Evolutionary conservation across 1,284 basidiomycete species (phyloP).

Genomic region (Polyporus tsugae): DNA sequence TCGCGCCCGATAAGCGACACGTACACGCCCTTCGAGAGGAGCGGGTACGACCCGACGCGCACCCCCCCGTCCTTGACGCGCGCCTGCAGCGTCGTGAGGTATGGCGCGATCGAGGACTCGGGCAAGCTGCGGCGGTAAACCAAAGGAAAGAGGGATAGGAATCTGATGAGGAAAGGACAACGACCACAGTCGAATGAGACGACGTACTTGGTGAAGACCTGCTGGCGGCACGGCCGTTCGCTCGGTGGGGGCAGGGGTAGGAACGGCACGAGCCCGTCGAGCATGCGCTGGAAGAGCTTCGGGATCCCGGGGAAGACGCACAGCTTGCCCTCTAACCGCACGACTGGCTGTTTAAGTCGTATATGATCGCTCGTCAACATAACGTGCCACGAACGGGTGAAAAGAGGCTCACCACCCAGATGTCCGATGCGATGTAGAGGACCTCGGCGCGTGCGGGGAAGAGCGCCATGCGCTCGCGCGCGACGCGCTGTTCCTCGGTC

Average conservation of each 20-base stretch:
- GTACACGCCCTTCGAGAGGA: conserved; percentile 68
- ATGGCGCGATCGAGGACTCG: conserved; percentile 92
- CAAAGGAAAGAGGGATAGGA: conserved; percentile 14
- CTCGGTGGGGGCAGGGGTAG: conserved; percentile 77
- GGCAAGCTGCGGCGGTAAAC: conserved; percentile 59
- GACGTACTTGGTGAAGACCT: conserved; percentile 80
- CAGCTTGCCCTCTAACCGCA: conserved; percentile 83
- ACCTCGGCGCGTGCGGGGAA: conserved; percentile 83
- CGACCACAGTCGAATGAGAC: background rate
- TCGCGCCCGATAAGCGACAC: conserved; percentile 87
- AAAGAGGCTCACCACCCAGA: conserved; percentile 82
- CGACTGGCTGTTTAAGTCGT: conserved; percentile 71
- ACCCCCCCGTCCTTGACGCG: conserved; percentile 81
- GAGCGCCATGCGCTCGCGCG: conserved; percentile 84
- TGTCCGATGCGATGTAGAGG: conserved; percentile 74
- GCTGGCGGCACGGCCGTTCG: conserved; percentile 76
- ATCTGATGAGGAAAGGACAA: background rate
- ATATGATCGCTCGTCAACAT: background rate
- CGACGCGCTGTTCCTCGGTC: conserved; percentile 74
- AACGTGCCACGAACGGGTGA: background rate
- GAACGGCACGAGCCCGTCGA: conserved; percentile 75
- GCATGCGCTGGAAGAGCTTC: conserved; percentile 82
- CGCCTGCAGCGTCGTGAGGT: conserved; percentile 80
- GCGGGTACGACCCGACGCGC: conserved; percentile 86
- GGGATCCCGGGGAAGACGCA: conserved; percentile 95